A percentile compares a stretch with the other conserved stretches of the same genome.
Conservation (phyloP, 441 rosid species). For the Syzygium syzygioides region DNA sequence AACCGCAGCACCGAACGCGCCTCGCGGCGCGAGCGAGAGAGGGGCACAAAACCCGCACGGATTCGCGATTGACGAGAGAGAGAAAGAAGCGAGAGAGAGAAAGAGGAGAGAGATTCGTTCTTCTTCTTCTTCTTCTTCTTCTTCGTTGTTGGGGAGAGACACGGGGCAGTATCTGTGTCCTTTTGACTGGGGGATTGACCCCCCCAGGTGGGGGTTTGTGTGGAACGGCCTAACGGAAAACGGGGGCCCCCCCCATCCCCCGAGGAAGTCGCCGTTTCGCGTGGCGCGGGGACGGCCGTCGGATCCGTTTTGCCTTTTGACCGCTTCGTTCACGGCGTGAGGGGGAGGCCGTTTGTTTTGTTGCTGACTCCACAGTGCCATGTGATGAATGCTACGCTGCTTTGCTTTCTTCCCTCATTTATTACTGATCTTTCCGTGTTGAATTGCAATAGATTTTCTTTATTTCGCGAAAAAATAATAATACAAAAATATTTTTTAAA, state of each 20-base stretch:
- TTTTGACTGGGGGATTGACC: conserved; percentile 41
- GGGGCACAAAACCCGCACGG: background rate
- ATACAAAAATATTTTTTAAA: too few species aligned
- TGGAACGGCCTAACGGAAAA: conserved; percentile 14
- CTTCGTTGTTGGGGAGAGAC: conserved; percentile 12
- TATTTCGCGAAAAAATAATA: background rate
- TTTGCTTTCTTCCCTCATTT: background rate
- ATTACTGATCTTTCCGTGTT: background rate
- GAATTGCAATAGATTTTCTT: too few species aligned
- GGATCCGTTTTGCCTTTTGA: background rate
- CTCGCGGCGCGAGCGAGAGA: background rate
- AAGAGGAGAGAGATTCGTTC: conserved; percentile 20
- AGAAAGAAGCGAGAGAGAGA: background rate
- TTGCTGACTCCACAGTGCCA: background rate
- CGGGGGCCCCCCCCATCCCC: background rate
- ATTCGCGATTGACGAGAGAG: background rate
- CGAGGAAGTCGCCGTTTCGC: conserved; percentile 28
- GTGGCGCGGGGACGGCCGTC: conserved; percentile 7
- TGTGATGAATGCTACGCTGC: background rate
- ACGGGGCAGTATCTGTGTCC: conserved; percentile 13
- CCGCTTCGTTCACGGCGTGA: conserved; percentile 24
- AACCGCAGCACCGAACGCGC: background rate
- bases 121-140: conserved; percentile 11
- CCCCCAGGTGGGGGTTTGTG: conserved; percentile 17
- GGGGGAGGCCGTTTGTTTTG: background rate